A percentile compares a stretch with the other conserved stretches of the same genome.
Evolutionary conservation across 257 asterid genomes (phyloP).

Genomic region (Solanum bulbocastanum): DNA sequence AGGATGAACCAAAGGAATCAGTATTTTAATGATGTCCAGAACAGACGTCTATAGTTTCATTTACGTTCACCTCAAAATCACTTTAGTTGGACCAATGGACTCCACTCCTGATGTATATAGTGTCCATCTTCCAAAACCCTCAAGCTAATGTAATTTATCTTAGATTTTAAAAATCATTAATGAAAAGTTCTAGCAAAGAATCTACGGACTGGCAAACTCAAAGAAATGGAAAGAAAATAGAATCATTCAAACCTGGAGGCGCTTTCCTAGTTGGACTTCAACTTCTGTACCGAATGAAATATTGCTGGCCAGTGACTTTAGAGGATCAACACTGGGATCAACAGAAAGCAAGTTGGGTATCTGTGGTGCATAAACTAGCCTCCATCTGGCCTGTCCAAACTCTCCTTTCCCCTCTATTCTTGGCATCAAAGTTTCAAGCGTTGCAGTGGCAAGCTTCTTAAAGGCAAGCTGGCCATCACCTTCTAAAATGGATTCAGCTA

Average conservation of each 20-base stretch:
- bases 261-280: constrained; percentile 95
- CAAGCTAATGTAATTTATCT: background rate
- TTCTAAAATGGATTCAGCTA: constrained; percentile 96
- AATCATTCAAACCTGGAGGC: constrained; percentile 66
- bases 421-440: constrained; percentile 92
- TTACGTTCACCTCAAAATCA: background rate
- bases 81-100: background rate
- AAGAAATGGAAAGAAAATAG: background rate
- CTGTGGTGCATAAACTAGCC: constrained; percentile 97
- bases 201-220: background rate
- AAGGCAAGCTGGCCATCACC: constrained; percentile 98
- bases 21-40: background rate
- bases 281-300: constrained; percentile 98
- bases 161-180: background rate
- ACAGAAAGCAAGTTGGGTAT: constrained; percentile 88
- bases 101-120: background rate
- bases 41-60: background rate
- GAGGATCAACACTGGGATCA: constrained; percentile 95
- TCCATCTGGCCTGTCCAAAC: constrained; percentile 98
- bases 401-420: constrained; percentile 98
- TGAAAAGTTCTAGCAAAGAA: background rate
- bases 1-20: background rate
- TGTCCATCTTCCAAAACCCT: background rate
- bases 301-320: constrained; percentile 90
- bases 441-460: constrained; percentile 98